phyloP scores from a whole-genome alignment of 495 filamentous ascomycete genomes.

The Aspergillus incahuasiensis region DNA sequence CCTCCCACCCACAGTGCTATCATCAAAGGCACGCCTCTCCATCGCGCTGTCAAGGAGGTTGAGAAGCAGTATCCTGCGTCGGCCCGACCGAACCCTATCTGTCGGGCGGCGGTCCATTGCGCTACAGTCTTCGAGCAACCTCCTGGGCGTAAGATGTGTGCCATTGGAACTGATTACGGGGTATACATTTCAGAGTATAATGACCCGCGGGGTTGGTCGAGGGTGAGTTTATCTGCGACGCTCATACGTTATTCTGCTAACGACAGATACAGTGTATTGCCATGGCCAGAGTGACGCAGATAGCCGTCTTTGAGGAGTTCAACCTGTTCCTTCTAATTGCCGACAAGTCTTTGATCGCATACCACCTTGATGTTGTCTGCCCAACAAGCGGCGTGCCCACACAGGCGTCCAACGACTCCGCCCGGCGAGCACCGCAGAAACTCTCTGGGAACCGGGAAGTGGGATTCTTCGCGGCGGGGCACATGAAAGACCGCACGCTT shows the following conservation, averaged over 20 bases:
- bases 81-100: constrained; percentile 67
- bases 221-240: constrained; percentile 48
- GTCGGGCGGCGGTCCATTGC: constrained; percentile 82
- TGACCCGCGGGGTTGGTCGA: constrained; percentile 84
- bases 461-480: constrained; percentile 88
- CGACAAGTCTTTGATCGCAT: constrained; percentile 87
- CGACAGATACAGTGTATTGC: constrained; percentile 64
- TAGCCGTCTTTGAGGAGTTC: constrained; percentile 93
- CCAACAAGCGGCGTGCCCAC: constrained; percentile 61
- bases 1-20: constrained; percentile 49
- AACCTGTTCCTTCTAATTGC: constrained; percentile 84
- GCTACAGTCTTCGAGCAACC: constrained; percentile 80
- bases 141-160: constrained; percentile 76
- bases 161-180: constrained; percentile 91
- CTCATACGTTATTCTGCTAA: background rate
- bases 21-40: constrained; percentile 85
- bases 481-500: constrained; percentile 92
- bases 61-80: constrained; percentile 64
- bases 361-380: constrained; percentile 86
- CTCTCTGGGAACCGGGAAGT: constrained; percentile 84
- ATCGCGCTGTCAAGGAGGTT: constrained; percentile 84
- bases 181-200: constrained; percentile 81
- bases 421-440: constrained; percentile 80
- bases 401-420: constrained; percentile 51
- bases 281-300: constrained; percentile 75